These are phyloP conservation scores for Passiflora organensis DNA, from an alignment of 345 rosid species.

Conservation along the genomic window DNA sequence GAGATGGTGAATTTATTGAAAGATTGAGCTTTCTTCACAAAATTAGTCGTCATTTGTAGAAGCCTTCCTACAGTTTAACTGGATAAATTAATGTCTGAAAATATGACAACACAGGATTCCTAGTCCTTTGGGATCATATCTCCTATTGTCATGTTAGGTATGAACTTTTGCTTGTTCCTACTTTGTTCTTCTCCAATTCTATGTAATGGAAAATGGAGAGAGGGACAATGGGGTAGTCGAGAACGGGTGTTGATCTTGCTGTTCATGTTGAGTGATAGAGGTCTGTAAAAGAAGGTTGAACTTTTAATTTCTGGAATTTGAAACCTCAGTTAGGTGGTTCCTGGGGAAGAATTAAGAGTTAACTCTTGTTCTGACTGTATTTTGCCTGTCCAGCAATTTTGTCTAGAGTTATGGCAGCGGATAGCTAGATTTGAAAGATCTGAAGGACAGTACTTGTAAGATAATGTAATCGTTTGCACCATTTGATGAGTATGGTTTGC, in stretches of 20 bases:
- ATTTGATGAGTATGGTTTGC: background rate
- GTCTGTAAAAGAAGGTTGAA: background rate
- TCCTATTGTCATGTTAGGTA: no score
- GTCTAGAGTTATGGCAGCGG: background rate
- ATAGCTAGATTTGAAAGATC: background rate
- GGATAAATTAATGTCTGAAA: no score
- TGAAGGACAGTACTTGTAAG: background rate
- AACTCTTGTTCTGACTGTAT: background rate
- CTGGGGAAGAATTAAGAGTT: background rate
- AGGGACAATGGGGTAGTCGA: background rate
- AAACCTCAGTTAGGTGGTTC: background rate
- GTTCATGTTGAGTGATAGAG: no score
- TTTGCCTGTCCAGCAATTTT: constrained; percentile 1
- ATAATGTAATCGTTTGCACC: no score
- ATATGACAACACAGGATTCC: no score
- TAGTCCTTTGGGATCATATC: no score
- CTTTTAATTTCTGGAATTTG: background rate
- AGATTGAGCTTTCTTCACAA: no score
- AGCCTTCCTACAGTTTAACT: no score
- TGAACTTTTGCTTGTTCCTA: background rate
- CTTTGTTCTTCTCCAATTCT: background rate
- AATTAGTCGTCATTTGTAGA: no score
- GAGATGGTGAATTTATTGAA: no score
- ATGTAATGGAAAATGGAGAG: background rate
- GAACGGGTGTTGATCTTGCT: no score